phyloP scores from a whole-genome alignment of 345 rosid species.

The Syzygium aqueum region DNA sequence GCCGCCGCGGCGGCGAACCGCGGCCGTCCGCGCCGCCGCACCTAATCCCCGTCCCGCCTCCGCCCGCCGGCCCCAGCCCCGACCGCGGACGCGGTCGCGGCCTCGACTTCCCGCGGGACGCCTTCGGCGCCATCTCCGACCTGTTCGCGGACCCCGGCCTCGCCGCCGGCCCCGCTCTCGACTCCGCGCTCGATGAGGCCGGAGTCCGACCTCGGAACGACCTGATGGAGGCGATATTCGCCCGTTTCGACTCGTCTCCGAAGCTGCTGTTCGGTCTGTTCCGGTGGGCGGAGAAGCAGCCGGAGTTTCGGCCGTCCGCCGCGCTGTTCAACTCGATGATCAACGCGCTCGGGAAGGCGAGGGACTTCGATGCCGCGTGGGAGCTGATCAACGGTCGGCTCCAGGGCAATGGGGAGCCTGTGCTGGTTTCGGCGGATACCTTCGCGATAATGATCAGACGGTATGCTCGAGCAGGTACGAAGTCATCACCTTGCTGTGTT shows the following conservation, averaged over 20 bases:
- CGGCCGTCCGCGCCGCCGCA: constrained; percentile 22
- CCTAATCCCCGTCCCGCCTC: constrained; percentile 5
- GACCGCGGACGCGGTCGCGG: background rate
- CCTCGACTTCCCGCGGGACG: constrained; percentile 17
- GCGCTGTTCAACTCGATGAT: constrained; percentile 36
- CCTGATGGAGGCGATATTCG: constrained; percentile 41
- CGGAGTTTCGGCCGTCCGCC: constrained; percentile 36
- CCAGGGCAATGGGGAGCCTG: constrained; percentile 11
- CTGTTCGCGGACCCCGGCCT: constrained; percentile 37
- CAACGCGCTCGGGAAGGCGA: constrained; percentile 50
- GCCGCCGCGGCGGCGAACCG: constrained; percentile 21
- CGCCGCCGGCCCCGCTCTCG: constrained; percentile 33
- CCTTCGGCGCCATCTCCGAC: constrained; percentile 36
- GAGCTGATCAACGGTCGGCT: constrained; percentile 44
- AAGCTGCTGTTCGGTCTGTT: constrained; percentile 47
- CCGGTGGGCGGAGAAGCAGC: constrained; percentile 67
- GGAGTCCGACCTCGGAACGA: constrained; percentile 40
- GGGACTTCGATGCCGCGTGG: constrained; percentile 74
- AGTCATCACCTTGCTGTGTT: background rate
- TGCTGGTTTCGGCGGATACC: constrained; percentile 54
- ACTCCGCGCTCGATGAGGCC: constrained; percentile 39
- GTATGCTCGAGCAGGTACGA: constrained; percentile 69
- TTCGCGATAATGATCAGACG: constrained; percentile 69
- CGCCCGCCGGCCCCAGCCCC: background rate
- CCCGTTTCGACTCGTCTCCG: constrained; percentile 58